These are phyloP conservation scores for Haplosporangium sp. DNA, from an alignment of 371 early-diverging fungal genomes.

Conservation along the genomic window DNA sequence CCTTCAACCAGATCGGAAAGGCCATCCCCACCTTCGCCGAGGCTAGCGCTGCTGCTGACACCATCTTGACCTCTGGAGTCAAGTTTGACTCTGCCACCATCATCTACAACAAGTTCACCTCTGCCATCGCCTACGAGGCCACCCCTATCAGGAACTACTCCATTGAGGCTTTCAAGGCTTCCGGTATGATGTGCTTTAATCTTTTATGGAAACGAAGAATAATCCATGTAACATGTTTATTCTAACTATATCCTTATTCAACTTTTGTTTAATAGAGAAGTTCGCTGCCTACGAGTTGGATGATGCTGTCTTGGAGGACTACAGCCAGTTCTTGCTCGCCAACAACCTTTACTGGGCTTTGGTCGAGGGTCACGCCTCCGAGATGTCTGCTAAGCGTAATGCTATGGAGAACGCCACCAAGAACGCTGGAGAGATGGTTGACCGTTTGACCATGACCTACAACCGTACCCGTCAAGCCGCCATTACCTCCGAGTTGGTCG, in stretches of 20 bases:
- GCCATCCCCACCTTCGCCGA: slow-evolving; percentile 91
- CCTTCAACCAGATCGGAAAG: slow-evolving; percentile 95
- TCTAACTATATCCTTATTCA: not conserved
- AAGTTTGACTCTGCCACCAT: slow-evolving; percentile 83
- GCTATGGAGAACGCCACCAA: slow-evolving; percentile 99
- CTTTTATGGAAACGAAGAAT: not conserved
- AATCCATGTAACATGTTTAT: not conserved
- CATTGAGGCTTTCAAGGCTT: slow-evolving; percentile 77
- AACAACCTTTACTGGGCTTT: slow-evolving; percentile 95
- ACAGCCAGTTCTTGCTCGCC: slow-evolving; percentile 94
- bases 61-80: slow-evolving; percentile 73
- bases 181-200: slow-evolving; percentile 63
- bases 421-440: slow-evolving; percentile 90
- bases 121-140: slow-evolving; percentile 95
- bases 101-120: slow-evolving; percentile 94
- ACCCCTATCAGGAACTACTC: slow-evolving; percentile 73
- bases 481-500: slow-evolving; percentile 57
- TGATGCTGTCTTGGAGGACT: slow-evolving; percentile 89
- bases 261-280: slow-evolving; percentile 65
- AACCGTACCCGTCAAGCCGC: slow-evolving; percentile 55
- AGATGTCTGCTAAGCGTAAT: slow-evolving; percentile 96
- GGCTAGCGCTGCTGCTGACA: slow-evolving; percentile 86
- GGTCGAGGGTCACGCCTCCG: slow-evolving; percentile 96
- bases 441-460: slow-evolving; percentile 55
- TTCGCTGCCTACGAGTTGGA: slow-evolving; percentile 92